Percentiles rank a stretch among this genome's conserved stretches.
Conservation (phyloP, 2,329 filamentous ascomycete genomes). For the Esteya vermicola region DNA sequence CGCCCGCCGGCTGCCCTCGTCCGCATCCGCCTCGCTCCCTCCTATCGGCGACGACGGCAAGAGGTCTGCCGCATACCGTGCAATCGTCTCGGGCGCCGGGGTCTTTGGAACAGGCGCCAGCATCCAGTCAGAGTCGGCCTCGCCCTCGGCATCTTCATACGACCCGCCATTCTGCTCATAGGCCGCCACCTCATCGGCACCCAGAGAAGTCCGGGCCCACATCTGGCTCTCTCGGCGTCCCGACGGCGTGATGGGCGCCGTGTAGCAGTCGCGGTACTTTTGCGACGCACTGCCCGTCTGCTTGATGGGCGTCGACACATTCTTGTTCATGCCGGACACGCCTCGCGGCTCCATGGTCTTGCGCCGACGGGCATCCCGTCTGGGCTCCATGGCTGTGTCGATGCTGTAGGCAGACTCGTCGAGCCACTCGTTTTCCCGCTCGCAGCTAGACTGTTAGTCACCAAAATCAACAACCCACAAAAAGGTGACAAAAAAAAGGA, state of each 20-base stretch:
- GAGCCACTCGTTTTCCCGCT: conserved; percentile 62
- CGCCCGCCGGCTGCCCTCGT: conserved; percentile 6
- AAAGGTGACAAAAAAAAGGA: not conserved
- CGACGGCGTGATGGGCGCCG: conserved; percentile 15
- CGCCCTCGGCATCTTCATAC: conserved; percentile 15
- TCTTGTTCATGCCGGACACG: conserved; percentile 54
- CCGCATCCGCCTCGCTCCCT: conserved; percentile 14
- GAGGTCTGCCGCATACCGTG: conserved; percentile 35
- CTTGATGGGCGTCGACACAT: conserved; percentile 27
- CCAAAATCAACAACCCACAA: not conserved
- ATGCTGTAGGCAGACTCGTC: conserved; percentile 58
- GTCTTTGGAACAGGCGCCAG: conserved; percentile 45
- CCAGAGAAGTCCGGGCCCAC: conserved; percentile 42
- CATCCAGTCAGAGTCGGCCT: conserved; percentile 19
- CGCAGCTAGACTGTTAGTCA: conserved; percentile 39
- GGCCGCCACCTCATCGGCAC: conserved; percentile 17
- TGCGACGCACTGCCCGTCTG: conserved; percentile 13
- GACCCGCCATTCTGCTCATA: conserved; percentile 15
- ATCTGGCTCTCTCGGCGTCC: conserved; percentile 38
- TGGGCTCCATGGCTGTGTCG: conserved; percentile 51
- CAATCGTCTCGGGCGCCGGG: conserved; percentile 39
- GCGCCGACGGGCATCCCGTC: conserved; percentile 55
- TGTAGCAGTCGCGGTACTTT: conserved; percentile 20
- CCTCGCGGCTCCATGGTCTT: conserved; percentile 72
- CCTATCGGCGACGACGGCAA: conserved; percentile 30